phyloP scores from a whole-genome alignment of 345 rosid genomes.

The Salix caprea region DNA sequence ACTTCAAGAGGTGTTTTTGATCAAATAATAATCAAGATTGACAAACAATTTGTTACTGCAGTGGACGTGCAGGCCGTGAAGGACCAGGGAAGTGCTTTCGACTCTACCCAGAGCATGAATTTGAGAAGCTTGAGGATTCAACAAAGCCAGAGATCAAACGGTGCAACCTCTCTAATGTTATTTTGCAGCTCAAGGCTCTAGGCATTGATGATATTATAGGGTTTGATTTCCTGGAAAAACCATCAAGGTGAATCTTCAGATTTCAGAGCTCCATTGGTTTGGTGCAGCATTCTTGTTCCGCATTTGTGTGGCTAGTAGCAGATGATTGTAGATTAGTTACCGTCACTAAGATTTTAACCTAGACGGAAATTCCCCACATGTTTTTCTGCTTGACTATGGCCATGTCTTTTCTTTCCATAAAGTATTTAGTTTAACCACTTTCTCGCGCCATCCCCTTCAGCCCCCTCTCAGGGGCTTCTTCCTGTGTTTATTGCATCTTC shows the following conservation, averaged over 20 bases:
- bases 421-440: neutral
- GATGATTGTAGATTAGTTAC: neutral
- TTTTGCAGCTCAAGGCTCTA: constrained; percentile 84
- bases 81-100: constrained; percentile 94
- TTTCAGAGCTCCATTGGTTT: neutral
- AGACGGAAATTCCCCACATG: neutral
- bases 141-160: constrained; percentile 90
- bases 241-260: constrained; percentile 53
- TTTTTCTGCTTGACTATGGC: neutral
- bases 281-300: neutral
- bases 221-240: constrained; percentile 89
- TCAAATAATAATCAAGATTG: constrained; percentile 1
- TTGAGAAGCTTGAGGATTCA: constrained; percentile 85
- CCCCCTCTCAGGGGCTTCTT: neutral
- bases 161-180: constrained; percentile 84
- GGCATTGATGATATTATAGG: constrained; percentile 88
- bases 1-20: too few species aligned
- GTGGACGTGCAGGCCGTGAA: constrained; percentile 98
- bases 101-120: constrained; percentile 82
- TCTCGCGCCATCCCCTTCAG: neutral
- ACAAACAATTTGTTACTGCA: constrained; percentile 28
- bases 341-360: neutral
- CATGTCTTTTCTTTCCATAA: neutral
- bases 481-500: neutral
- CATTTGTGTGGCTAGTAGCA: neutral